phyloP scores from a whole-genome alignment of 345 rosid genomes.

The Acer saccharum region DNA sequence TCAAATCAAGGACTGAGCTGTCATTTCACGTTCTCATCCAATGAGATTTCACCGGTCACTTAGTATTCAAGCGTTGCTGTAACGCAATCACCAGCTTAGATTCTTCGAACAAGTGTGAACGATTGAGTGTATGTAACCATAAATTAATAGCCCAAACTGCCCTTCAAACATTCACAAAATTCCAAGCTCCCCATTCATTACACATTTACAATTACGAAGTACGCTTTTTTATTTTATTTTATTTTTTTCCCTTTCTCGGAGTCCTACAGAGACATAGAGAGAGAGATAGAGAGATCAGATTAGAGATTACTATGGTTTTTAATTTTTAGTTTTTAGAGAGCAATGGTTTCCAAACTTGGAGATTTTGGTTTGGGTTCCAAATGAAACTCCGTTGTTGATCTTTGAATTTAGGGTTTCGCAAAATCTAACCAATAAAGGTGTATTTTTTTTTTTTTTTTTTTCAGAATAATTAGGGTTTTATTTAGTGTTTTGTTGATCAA shows the following conservation, averaged over 20 bases:
- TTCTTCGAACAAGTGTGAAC: neutral
- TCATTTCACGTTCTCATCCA: neutral
- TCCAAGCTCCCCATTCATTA: neutral
- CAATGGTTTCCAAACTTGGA: neutral
- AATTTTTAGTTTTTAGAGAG: neutral
- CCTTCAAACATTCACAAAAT: slow-evolving; percentile 34
- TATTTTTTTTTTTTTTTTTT: neutral
- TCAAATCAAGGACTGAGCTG: neutral
- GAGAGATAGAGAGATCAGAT: slow-evolving; percentile 22
- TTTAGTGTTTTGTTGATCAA: slow-evolving; percentile 1
- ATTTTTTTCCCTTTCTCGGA: slow-evolving; percentile 17
- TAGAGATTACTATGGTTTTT: neutral
- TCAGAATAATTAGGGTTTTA: slow-evolving; percentile 2
- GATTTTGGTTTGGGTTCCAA: slow-evolving; percentile 5
- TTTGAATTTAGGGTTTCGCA: slow-evolving; percentile 17
- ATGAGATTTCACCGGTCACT: slow-evolving; percentile 2
- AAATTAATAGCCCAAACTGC: slow-evolving; percentile 23
- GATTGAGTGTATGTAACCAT: neutral
- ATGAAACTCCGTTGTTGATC: neutral
- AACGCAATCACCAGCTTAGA: neutral
- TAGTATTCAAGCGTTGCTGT: neutral
- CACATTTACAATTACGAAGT: neutral
- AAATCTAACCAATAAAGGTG: slow-evolving; percentile 1
- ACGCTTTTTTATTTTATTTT: neutral
- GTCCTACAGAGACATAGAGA: slow-evolving; percentile 1